Conservation (phyloP, 805 yeast genomes). For the Candida chauliodis region DNA sequence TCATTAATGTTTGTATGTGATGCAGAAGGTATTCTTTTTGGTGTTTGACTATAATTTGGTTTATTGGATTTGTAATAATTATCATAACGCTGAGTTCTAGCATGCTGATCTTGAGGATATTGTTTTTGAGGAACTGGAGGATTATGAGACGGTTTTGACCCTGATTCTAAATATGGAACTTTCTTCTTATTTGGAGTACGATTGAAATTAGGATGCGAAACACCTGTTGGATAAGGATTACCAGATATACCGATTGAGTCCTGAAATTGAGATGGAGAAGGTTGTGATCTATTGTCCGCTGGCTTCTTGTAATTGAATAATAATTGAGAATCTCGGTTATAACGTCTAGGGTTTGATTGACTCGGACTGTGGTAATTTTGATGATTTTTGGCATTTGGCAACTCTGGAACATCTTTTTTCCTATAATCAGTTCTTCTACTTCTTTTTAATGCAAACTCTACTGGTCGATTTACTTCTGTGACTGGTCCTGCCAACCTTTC, state of each 20-base stretch:
- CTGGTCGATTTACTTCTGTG: slow-evolving; percentile 3
- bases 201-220: slow-evolving; percentile 3
- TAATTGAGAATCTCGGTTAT: slow-evolving; percentile 24
- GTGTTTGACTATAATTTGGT: slow-evolving; percentile 1
- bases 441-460: slow-evolving; percentile 14
- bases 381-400: not conserved
- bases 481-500: not conserved
- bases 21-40: slow-evolving; percentile 9
- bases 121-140: slow-evolving; percentile 5
- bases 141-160: not conserved
- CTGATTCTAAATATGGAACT: slow-evolving; percentile 1
- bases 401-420: slow-evolving; percentile 18
- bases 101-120: slow-evolving; percentile 5
- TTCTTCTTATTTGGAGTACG: not conserved
- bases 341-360: slow-evolving; percentile 2
- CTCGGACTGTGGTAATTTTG: slow-evolving; percentile 5
- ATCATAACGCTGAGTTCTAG: slow-evolving; percentile 1
- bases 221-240: slow-evolving; percentile 4
- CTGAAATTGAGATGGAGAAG: not conserved
- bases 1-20: slow-evolving; percentile 8
- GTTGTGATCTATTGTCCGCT: slow-evolving; percentile 5
- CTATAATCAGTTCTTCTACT: slow-evolving; percentile 40
- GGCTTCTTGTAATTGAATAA: slow-evolving; percentile 34
- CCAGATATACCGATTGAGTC: not conserved
- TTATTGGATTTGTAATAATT: slow-evolving; percentile 4